Evolutionary conservation across 1,284 basidiomycete species (phyloP).

Genomic region (Trichosporon asahii): DNA sequence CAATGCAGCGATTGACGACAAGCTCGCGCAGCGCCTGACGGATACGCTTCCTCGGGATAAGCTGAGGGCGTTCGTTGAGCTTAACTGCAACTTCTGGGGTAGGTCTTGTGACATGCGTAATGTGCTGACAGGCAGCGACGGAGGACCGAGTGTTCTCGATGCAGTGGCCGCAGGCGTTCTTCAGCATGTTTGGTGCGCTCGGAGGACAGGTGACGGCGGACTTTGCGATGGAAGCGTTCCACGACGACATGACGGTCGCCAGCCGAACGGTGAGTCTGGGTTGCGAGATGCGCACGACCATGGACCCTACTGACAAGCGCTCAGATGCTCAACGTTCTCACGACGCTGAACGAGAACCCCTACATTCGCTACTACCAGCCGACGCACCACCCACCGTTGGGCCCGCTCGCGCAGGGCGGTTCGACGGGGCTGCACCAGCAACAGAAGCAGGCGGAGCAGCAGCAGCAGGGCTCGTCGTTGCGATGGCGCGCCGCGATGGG

Average conservation of each 20-base stretch:
- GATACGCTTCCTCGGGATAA: constrained; percentile 45
- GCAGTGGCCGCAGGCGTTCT: constrained; percentile 72
- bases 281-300: background rate
- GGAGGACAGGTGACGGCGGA: constrained; percentile 63
- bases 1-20: constrained; percentile 56
- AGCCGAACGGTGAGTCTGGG: constrained; percentile 50
- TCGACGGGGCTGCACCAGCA: constrained; percentile 12
- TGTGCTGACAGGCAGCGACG: constrained; percentile 57
- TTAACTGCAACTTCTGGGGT: constrained; percentile 89
- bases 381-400: constrained; percentile 75
- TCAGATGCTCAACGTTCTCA: constrained; percentile 84
- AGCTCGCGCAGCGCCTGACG: constrained; percentile 68
- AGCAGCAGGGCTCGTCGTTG: constrained; percentile 20
- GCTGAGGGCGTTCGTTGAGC: constrained; percentile 70
- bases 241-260: constrained; percentile 75
- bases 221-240: constrained; percentile 63
- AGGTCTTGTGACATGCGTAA: constrained; percentile 27
- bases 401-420: constrained; percentile 62
- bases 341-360: constrained; percentile 89
- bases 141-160: constrained; percentile 81
- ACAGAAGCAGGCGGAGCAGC: constrained; percentile 56
- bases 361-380: constrained; percentile 92
- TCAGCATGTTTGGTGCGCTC: constrained; percentile 78
- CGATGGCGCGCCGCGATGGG: constrained; percentile 51
- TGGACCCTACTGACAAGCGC: constrained; percentile 23